These are phyloP conservation scores for Sophora flavescens DNA, from an alignment of 306 rosid genomes.

Conservation along the genomic window DNA sequence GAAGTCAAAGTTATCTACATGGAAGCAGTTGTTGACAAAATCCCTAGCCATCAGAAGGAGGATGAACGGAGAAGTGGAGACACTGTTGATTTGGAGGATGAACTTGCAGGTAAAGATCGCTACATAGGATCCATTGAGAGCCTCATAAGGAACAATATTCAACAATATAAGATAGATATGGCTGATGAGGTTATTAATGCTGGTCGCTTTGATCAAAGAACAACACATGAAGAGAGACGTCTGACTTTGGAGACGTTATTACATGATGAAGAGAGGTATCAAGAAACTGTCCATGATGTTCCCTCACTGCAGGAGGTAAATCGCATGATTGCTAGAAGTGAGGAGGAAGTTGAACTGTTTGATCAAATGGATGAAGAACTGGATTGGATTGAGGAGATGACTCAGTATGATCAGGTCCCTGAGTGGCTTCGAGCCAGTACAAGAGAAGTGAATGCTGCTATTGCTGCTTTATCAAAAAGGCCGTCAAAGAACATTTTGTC, in stretches of 20 bases:
- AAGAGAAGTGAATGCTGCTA: constrained; percentile 79
- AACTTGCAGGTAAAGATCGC: constrained; percentile 97
- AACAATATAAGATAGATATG: constrained; percentile 98
- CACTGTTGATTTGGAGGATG: constrained; percentile 84
- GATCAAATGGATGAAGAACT: constrained; percentile 99
- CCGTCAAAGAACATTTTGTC: constrained; percentile 72
- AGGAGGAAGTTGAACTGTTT: constrained; percentile 92
- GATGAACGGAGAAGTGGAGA: constrained; percentile 92
- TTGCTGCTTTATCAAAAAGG: constrained; percentile 78
- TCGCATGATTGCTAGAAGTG: constrained; percentile 97
- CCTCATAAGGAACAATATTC: constrained; percentile 96
- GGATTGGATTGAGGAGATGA: constrained; percentile 95
- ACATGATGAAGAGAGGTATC: constrained; percentile 97
- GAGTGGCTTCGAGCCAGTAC: constrained; percentile 94
- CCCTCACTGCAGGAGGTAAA: constrained; percentile 97
- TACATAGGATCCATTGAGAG: constrained; percentile 95
- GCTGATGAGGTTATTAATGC: constrained; percentile 99
- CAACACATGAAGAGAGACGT: constrained; percentile 98
- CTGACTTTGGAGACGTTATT: constrained; percentile 93
- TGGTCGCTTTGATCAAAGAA: constrained; percentile 99
- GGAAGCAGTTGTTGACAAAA: constrained; percentile 98
- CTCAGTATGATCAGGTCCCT: constrained; percentile 79
- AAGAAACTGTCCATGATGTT: constrained; percentile 95
- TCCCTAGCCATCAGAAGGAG: constrained; percentile 91
- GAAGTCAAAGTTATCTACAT: constrained; percentile 97